Conservation (phyloP, 208 protist species). For the Crithidia mellificae region DNA sequence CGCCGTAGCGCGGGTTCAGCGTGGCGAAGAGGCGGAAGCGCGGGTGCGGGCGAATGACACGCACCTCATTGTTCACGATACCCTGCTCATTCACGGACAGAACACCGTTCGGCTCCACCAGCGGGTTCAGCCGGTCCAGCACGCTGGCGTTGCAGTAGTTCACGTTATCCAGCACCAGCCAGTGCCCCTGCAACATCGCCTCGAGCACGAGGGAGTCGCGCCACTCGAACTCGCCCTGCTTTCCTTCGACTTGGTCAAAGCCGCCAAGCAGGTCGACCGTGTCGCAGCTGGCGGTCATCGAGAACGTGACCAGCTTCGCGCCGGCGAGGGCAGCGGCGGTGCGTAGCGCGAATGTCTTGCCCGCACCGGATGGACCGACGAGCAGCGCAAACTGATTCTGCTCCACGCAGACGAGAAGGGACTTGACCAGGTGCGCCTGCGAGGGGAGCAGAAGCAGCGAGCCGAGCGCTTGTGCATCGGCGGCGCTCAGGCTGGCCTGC, state of each 20-base stretch:
- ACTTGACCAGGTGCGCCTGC: slow-evolving; percentile 68
- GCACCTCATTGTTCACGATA: slow-evolving; percentile 91
- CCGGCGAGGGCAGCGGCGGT: slow-evolving; percentile 93
- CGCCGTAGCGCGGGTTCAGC: slow-evolving; percentile 97
- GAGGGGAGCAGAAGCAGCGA: slow-evolving; percentile 73
- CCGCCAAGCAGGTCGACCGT: slow-evolving; percentile 99
- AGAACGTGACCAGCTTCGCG: slow-evolving; percentile 94
- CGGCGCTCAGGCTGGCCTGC: slow-evolving; percentile 9
- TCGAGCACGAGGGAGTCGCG: slow-evolving; percentile 97
- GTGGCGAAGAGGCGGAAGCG: slow-evolving; percentile 99
- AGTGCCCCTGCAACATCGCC: slow-evolving; percentile 95
- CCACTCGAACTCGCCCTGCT: slow-evolving; percentile 98
- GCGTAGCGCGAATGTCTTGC: slow-evolving; percentile 97
- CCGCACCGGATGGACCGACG: slow-evolving; percentile 92
- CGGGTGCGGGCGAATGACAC: slow-evolving; percentile 94
- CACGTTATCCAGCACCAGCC: slow-evolving; percentile 99
- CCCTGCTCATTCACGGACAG: slow-evolving; percentile 97
- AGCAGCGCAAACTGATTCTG: slow-evolving; percentile 97
- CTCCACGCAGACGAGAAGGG: slow-evolving; percentile 88
- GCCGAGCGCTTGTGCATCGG: slow-evolving; percentile 20
- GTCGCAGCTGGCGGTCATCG: slow-evolving; percentile 98
- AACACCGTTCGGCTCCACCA: slow-evolving; percentile 97
- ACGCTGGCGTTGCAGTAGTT: slow-evolving; percentile 99
- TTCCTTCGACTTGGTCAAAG: slow-evolving; percentile 98
- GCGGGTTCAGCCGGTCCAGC: slow-evolving; percentile 99